Evolutionary conservation across 116 monocot species (phyloP), one percentile per base, ranked within the genome.

Genomic region (Phalaenopsis hybrid): DNA sequence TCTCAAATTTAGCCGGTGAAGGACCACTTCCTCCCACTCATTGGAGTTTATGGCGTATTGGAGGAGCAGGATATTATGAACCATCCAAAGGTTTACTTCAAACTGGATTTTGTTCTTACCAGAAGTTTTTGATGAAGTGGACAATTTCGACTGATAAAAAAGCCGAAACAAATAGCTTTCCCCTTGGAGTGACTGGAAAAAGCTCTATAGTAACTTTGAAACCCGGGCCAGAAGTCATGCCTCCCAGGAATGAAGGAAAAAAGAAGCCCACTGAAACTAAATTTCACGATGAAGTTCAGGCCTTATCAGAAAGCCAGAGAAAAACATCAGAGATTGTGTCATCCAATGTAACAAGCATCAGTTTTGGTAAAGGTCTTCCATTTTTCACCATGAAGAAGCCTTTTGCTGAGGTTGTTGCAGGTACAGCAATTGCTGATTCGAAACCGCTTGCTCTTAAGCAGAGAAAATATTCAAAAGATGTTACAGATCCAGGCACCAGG

Each of bases 381-480:
- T 84, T 85, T 81, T 89, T 92, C 85, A 84, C 78, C 44, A 90
- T 91, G 84, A 94, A 90, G 81, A 99, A 99, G 17, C 92, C 95
- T 48, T 95, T 95, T 87, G 85, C 92, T 78, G 99, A 95, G 81
- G 94, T 99, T 81, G 99, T 99, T 59, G 91, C 95, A 43, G 94
- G 93, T 63, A 90, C 74, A 34, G 31, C 50, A 78, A 76, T 21
- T 41, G 59, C 43, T 72, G 88, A 94, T 82, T 87, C 88, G 15
- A 84, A 78, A 50, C 81, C 85, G 48, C 81, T 90, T 80, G 33
- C 76, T 74, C 90, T 87, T 83, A 88, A 89, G 72, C 83, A 85
- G 45, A 98, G 77, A 63, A 91, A 85, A 46, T 89, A 83, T 43
- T 48, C 45, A 52, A 91, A 84, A 78, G 28, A 23, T 77, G 59